A percentile compares a stretch with the other conserved stretches of the same genome.
Conservation (phyloP, 805 yeast species). For the Metschnikowia lochheadii region DNA sequence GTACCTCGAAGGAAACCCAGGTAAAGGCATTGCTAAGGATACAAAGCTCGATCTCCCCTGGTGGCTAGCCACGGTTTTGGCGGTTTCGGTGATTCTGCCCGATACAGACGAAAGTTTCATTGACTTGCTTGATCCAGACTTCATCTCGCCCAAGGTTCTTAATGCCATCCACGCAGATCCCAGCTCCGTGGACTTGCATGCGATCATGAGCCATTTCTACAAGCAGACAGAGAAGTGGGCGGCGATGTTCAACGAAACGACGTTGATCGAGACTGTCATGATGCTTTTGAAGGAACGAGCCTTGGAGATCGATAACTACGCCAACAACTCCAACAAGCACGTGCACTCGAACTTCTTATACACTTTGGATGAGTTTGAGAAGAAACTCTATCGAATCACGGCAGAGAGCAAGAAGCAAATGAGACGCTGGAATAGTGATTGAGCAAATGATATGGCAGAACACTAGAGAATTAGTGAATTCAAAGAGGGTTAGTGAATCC, state of each 20-base stretch:
- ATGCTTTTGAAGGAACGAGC: slow-evolving; percentile 62
- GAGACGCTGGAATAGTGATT: slow-evolving; percentile 32
- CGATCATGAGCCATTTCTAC: slow-evolving; percentile 64
- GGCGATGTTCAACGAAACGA: slow-evolving; percentile 60
- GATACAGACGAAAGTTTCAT: slow-evolving; percentile 50
- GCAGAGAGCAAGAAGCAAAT: slow-evolving; percentile 43
- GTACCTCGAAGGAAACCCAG: slow-evolving; percentile 75
- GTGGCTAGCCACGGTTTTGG: slow-evolving; percentile 83
- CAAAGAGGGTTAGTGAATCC: neutral
- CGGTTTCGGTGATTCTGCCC: slow-evolving; percentile 38
- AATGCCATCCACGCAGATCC: slow-evolving; percentile 82
- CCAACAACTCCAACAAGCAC: slow-evolving; percentile 50
- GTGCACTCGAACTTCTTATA: slow-evolving; percentile 50
- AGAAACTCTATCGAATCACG: slow-evolving; percentile 49
- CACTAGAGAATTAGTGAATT: no score
- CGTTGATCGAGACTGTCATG: slow-evolving; percentile 47
- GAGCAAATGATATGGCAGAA: neutral
- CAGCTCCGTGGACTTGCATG: slow-evolving; percentile 58
- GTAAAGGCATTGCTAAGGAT: slow-evolving; percentile 52
- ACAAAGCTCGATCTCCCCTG: slow-evolving; percentile 75
- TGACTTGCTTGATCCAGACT: slow-evolving; percentile 67
- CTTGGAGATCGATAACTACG: slow-evolving; percentile 67
- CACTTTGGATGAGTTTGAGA: slow-evolving; percentile 76
- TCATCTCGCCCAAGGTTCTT: slow-evolving; percentile 57
- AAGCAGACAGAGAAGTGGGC: slow-evolving; percentile 75